phyloP scores from a whole-genome alignment of 176 grass and related monocot species.

The Elaeis guineensis region DNA sequence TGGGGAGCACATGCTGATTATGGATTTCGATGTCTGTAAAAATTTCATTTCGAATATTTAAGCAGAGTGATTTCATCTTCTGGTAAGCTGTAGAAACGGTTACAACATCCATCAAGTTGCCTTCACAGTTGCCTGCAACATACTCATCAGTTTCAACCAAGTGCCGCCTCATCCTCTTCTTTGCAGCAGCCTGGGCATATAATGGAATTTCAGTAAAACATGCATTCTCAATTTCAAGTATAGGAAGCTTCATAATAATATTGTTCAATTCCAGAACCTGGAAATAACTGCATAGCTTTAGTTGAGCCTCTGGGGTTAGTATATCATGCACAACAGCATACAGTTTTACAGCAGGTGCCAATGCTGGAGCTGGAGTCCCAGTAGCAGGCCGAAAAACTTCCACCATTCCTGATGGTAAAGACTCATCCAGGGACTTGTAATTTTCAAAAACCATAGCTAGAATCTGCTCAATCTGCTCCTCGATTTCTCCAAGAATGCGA shows the following conservation, averaged over 20 bases:
- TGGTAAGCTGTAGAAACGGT: conserved; percentile 69
- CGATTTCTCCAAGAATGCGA: conserved; percentile 84
- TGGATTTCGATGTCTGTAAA: conserved; percentile 99
- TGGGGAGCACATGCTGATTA: conserved; percentile 90
- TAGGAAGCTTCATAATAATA: no score
- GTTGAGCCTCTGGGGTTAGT: conserved; percentile 87
- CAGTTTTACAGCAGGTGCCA: conserved; percentile 82
- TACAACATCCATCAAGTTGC: conserved; percentile 55
- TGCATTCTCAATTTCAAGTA: conserved; percentile 15
- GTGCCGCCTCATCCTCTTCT: conserved; percentile 73
- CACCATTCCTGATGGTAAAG: conserved; percentile 54
- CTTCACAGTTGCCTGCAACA: conserved; percentile 55
- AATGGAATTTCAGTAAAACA: conserved; percentile 14
- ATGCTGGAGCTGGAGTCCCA: conserved; percentile 62
- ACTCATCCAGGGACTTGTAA: conserved; percentile 92
- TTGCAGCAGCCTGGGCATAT: conserved; percentile 68
- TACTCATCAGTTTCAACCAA: conserved; percentile 95
- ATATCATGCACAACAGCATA: conserved; percentile 93
- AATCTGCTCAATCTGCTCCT: conserved; percentile 88
- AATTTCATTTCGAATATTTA: conserved; percentile 80
- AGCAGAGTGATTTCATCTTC: conserved; percentile 88
- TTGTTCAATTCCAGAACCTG: conserved; percentile 40
- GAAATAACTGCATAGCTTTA: conserved; percentile 93
- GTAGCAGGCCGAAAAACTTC: conserved; percentile 77
- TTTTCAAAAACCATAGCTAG: conserved; percentile 83